Base-by-base conservation (phyloP, 805 yeast genomes). In the Saccharomycopsis sp. region DNA sequence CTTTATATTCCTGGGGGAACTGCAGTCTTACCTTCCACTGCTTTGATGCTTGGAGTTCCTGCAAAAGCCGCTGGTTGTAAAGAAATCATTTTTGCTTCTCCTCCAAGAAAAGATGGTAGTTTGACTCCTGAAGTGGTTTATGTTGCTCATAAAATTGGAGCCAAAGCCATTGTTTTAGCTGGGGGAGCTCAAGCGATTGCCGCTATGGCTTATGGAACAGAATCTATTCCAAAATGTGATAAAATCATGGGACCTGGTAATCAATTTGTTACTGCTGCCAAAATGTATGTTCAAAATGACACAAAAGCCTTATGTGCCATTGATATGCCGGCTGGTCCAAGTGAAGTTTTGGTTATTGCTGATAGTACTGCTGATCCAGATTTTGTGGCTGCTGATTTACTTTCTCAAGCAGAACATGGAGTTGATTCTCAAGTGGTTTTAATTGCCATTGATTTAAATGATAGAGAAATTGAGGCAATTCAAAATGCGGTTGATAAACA, bases 151-250 rank as follows among this genome's bases (percentile, higher is more conserved):
- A 87, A 87, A 61, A 79, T 92, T 49, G 96, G 96, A 43, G 97
- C 96, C 31, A 70, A 76, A 45, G 73, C 79, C 52, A 87, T 92
- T 54, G 86, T 92, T 8, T 68, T 92, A 52, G 98, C 98, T 1
- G 99, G 99, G 53, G 99, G 99, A 55, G 98, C 98, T 3, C 99
- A 92, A 67, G 99, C 98, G 4, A 85, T 92, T 39, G 95, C 96
- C 35, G 94, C 99, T 4, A 76, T 92, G 95, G 98, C 98, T 1
- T 92, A 92, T 59, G 99, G 99, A 57, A 92, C 98, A 12, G 86
- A 85, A 52, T 65, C 83, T 28, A 79, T 92, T 37, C 82, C 94
- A 39, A 92, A 92, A 63, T 89, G 89, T 56, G 96, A 92, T 63
- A 92, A 92, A 70, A 88, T 92, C 47, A 70, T 92, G 60, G 99